Evolutionary conservation across 495 filamentous ascomycete genomes (phyloP).

Genomic region (Acidomyces sp.): DNA sequence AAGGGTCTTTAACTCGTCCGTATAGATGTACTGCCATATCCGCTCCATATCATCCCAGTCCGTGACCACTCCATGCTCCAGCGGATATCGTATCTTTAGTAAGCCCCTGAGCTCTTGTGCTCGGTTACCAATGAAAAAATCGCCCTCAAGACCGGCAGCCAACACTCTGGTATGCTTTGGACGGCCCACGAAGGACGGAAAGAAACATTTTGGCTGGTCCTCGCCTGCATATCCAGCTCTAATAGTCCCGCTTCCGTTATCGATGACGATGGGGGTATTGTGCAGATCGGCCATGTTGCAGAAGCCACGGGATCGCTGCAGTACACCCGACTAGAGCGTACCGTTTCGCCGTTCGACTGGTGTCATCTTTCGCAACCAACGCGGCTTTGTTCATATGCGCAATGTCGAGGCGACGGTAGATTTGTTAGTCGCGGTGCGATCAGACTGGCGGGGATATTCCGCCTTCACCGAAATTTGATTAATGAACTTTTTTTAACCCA

Average conservation of each 20-base stretch:
- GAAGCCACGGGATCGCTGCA: not conserved
- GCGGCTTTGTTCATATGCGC: no score
- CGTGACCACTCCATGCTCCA: conserved; percentile 96
- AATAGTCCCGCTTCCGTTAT: conserved; percentile 97
- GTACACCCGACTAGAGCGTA: conserved; percentile 9
- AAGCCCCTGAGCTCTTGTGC: conserved; percentile 87
- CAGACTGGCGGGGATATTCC: no score
- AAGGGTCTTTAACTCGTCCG: conserved; percentile 78
- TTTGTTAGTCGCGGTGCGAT: no score
- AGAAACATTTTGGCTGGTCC: conserved; percentile 88
- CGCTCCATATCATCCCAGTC: conserved; percentile 99
- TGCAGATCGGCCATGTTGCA: conserved; percentile 21
- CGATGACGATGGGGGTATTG: conserved; percentile 95
- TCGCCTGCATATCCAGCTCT: conserved; percentile 94
- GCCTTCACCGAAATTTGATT: no score
- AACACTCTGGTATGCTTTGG: conserved; percentile 95
- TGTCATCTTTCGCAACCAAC: no score
- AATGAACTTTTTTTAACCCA: no score
- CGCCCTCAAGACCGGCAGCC: conserved; percentile 89
- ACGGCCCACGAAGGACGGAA: conserved; percentile 94
- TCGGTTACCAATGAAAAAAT: conserved; percentile 89
- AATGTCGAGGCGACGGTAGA: no score
- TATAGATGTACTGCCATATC: conserved; percentile 87
- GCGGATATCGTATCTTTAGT: conserved; percentile 85
- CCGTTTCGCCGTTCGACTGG: no score